phyloP scores from a whole-genome alignment of 805 yeast species.

The Cyberlindnera subsufficiens region DNA sequence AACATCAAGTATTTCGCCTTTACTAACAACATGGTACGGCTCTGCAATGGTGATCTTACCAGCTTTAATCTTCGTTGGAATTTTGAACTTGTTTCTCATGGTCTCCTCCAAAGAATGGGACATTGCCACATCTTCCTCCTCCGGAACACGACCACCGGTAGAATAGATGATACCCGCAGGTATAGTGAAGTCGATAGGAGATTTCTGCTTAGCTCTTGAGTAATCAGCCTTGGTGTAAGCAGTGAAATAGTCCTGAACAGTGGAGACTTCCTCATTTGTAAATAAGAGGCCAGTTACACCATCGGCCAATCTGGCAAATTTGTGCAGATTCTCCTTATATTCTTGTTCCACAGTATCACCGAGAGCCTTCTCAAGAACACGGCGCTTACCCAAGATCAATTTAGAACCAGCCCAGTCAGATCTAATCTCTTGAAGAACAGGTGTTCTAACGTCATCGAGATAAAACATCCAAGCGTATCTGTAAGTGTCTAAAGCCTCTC shows the following conservation, averaged over 20 bases:
- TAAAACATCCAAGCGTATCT: conserved; percentile 80
- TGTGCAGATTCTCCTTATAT: conserved; percentile 76
- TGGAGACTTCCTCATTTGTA: conserved; percentile 82
- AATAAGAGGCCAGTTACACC: conserved; percentile 88
- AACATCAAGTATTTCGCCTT: conserved; percentile 80
- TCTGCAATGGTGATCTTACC: conserved; percentile 80
- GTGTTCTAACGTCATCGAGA: conserved; percentile 91
- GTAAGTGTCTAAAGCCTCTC: conserved; percentile 71
- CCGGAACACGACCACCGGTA: conserved; percentile 88
- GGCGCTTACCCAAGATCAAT: conserved; percentile 84
- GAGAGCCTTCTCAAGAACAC: conserved; percentile 87
- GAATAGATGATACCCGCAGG: conserved; percentile 92
- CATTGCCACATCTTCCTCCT: conserved; percentile 94
- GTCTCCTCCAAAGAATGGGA: conserved; percentile 94
- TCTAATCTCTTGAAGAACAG: conserved; percentile 90
- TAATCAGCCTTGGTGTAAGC: conserved; percentile 76
- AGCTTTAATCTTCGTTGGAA: conserved; percentile 84
- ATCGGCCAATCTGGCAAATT: conserved; percentile 52
- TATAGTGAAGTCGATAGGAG: conserved; percentile 78
- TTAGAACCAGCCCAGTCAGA: conserved; percentile 90
- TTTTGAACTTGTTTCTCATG: conserved; percentile 78
- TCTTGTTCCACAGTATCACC: conserved; percentile 88
- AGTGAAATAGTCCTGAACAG: conserved; percentile 84
- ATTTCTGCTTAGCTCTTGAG: conserved; percentile 80
- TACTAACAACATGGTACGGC: conserved; percentile 73